These are phyloP conservation scores for Psilocybe sp. DNA, from an alignment of 768 basidiomycete genomes.

Conservation along the genomic window DNA sequence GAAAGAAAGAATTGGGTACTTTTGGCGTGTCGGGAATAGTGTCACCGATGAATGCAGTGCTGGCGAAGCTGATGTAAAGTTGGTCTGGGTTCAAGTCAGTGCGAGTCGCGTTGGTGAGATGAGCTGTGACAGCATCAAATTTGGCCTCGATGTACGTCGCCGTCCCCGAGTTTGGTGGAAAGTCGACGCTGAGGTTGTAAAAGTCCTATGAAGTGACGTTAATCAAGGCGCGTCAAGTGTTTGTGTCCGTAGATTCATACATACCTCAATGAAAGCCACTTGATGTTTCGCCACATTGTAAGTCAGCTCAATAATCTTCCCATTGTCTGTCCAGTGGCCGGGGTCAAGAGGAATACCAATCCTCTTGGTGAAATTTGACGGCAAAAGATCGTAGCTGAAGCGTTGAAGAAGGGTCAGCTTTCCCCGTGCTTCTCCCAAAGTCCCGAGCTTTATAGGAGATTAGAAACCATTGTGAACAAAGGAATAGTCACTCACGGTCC, in stretches of 20 bases:
- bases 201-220: conserved; percentile 31
- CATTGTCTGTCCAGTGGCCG: conserved; percentile 47
- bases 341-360: conserved; percentile 44
- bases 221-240: not conserved
- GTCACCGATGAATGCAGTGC: conserved; percentile 36
- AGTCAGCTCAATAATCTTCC: conserved; percentile 37
- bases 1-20: too few species aligned
- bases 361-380: conserved; percentile 31
- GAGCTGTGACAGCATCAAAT: conserved; percentile 36
- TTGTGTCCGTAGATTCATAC: not conserved
- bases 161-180: conserved; percentile 30
- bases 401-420: conserved; percentile 51
- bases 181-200: conserved; percentile 30
- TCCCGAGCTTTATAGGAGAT: conserved; percentile 34
- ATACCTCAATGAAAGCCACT: conserved; percentile 43
- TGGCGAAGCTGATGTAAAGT: conserved; percentile 47
- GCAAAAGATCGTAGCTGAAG: conserved; percentile 39
- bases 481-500: conserved; percentile 19
- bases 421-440: conserved; percentile 48
- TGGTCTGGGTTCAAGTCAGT: conserved; percentile 33
- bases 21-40: conserved; percentile 31
- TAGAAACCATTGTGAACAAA: not conserved
- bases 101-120: conserved; percentile 39
- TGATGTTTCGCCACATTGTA: conserved; percentile 37
- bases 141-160: conserved; percentile 40